Base-by-base conservation (phyloP, 345 rosid species). In the Citrus inodora region DNA sequence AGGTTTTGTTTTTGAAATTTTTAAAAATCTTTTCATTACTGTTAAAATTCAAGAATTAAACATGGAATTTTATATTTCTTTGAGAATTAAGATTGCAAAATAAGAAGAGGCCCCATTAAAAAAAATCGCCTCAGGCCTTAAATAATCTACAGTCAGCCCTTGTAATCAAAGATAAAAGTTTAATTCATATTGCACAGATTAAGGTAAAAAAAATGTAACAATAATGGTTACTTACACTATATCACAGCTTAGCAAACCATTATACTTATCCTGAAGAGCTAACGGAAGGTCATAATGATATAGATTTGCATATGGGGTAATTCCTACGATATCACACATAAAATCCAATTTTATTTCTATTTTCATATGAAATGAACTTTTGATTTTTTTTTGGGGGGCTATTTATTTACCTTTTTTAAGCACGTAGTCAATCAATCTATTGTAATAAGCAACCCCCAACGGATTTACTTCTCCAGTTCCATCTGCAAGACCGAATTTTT, bases 391-490 rank as follows among this genome's bases (percentile, higher is more conserved):
- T 25, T 46, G 3, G 1, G 4, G 19, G 19, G 33, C 21, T 3
- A 5, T 42, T 58, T 55, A 11, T 56, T 37, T 42, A 90, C 92
- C 95, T 79, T 74, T 90, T 59, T 76, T 9, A 24, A 91, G 67
- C 86, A 91, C 32, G 78, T 85, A 84, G 68, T 91, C 48, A 14
- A 91, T 91, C 86, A 89, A 76, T 55, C 88, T 77, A 58, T 88
- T 86, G 82, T 91, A 91, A 76, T 91, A 91, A 33, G 74, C 87
- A 69, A 91, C 93, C 70, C 95, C 95, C 30, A 82, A 59, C 88
- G 85, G 84, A 60, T 91, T 91, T 22, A 88, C 85, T 67, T 77
- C 75, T 35, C 95, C 93, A 3, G 87, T 71, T 68, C 95, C 95
- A 71, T 86, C 95, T 91, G 28, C 82, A 78, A 53, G 33, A 42